A percentile compares a stretch with the other conserved stretches of the same genome.
These are phyloP conservation scores for Diutina neorugosa DNA, from an alignment of 1,139 yeast genomes.

Conservation along the genomic window DNA sequence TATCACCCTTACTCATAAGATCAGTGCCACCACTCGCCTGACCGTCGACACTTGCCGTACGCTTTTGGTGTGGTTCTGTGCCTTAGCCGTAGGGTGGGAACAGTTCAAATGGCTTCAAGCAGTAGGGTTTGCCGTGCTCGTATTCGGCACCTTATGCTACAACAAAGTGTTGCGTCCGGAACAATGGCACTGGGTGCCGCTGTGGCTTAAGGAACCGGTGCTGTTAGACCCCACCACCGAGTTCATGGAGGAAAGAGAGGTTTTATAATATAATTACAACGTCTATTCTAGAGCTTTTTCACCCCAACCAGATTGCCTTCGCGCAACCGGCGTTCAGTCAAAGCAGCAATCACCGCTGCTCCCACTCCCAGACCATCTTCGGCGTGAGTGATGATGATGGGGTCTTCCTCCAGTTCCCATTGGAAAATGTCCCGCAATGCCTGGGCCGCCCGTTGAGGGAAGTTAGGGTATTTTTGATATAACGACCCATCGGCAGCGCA, in stretches of 20 bases:
- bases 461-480: conserved; percentile 83
- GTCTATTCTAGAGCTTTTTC: conserved; percentile 7
- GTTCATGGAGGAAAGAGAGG: neutral
- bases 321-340: conserved; percentile 67
- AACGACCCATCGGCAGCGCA: conserved; percentile 98
- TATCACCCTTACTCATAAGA: conserved; percentile 47
- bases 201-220: neutral
- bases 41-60: conserved; percentile 77
- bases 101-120: conserved; percentile 47
- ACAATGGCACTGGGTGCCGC: conserved; percentile 34
- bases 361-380: conserved; percentile 99
- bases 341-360: conserved; percentile 94
- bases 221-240: neutral
- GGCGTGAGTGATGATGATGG: conserved; percentile 75
- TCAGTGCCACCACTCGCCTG: conserved; percentile 70
- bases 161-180: conserved; percentile 53
- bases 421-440: conserved; percentile 84
- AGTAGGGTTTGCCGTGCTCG: conserved; percentile 51
- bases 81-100: conserved; percentile 73
- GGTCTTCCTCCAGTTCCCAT: conserved; percentile 62
- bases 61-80: conserved; percentile 64
- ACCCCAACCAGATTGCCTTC: conserved; percentile 69
- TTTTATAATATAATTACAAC: neutral
- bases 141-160: conserved; percentile 64
- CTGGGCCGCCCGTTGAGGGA: conserved; percentile 79